Evolutionary conservation across 306 rosid genomes (phyloP).

Genomic region (Prunus campanulata): DNA sequence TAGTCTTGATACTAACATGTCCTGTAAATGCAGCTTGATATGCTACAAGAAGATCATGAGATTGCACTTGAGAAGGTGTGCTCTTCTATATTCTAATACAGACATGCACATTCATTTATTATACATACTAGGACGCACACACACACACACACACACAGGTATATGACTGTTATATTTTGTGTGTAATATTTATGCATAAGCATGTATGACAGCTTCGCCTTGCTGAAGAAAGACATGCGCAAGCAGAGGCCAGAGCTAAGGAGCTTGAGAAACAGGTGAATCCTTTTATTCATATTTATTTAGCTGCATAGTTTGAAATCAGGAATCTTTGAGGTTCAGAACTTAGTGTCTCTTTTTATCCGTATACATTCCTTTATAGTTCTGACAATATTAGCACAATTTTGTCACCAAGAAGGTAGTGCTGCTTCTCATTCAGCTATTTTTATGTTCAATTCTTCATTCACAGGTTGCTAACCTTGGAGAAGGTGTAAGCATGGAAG

Average conservation of each 20-base stretch:
- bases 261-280: conserved; percentile 91
- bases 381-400: not conserved
- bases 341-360: not conserved
- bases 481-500: conserved; percentile 96
- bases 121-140: not conserved
- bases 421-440: conserved; percentile 21
- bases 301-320: not conserved
- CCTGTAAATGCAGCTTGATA: conserved; percentile 79
- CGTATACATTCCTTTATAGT: not conserved
- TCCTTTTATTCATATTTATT: not conserved
- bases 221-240: conserved; percentile 78
- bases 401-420: not conserved
- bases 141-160: not conserved
- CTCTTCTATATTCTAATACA: not conserved
- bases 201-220: conserved; percentile 62
- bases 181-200: conserved; percentile 20
- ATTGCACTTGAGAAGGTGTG: conserved; percentile 64
- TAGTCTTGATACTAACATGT: conserved; percentile 31
- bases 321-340: not conserved
- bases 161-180: not conserved
- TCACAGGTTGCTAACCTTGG: conserved; percentile 89
- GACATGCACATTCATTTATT: not conserved
- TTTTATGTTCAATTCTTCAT: conserved; percentile 24
- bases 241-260: conserved; percentile 88
- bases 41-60: conserved; percentile 87